A percentile compares a stretch with the other conserved stretches of the same genome.
These are phyloP conservation scores for Ceratobasidium sp. DNA, from an alignment of 1,284 basidiomycete genomes.

Conservation along the genomic window DNA sequence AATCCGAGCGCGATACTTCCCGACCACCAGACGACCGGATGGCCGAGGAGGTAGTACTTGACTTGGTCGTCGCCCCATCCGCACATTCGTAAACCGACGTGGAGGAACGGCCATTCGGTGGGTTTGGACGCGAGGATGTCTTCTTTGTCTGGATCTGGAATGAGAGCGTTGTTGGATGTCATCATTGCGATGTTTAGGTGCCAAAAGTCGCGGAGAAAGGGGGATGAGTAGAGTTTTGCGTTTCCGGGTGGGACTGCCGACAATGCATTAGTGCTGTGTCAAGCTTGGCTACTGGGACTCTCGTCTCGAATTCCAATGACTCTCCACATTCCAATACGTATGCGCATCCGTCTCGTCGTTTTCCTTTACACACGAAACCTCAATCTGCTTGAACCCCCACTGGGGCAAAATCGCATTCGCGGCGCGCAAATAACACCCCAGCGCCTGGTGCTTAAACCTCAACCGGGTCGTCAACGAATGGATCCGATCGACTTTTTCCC, in stretches of 20 bases:
- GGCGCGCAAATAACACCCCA: slow-evolving; percentile 89
- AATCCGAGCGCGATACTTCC: slow-evolving; percentile 71
- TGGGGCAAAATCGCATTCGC: slow-evolving; percentile 89
- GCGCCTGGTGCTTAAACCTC: slow-evolving; percentile 76
- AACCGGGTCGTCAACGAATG: slow-evolving; percentile 90
- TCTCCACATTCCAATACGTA: slow-evolving; percentile 98
- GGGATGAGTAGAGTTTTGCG: slow-evolving; percentile 82
- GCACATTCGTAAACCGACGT: slow-evolving; percentile 92
- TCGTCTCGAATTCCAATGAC: slow-evolving; percentile 93
- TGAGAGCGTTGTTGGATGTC: slow-evolving; percentile 97
- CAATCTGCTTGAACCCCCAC: slow-evolving; percentile 99
- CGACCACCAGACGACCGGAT: slow-evolving; percentile 92
- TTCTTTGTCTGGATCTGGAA: slow-evolving; percentile 97
- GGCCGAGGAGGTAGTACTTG: slow-evolving; percentile 95
- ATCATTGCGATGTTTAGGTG: slow-evolving; percentile 99
- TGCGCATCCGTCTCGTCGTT: slow-evolving; percentile 82
- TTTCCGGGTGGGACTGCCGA: slow-evolving; percentile 79
- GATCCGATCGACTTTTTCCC: slow-evolving; percentile 68
- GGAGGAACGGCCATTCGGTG: slow-evolving; percentile 91
- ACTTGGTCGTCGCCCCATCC: slow-evolving; percentile 88
- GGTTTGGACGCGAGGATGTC: slow-evolving; percentile 94
- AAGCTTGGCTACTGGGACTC: slow-evolving; percentile 51
- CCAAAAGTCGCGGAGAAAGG: slow-evolving; percentile 96
- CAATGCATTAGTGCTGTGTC: slow-evolving; percentile 12
- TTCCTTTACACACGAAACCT: slow-evolving; percentile 91